phyloP scores from a whole-genome alignment of 176 grass and related monocot species.

The Zoysia pacifica region DNA sequence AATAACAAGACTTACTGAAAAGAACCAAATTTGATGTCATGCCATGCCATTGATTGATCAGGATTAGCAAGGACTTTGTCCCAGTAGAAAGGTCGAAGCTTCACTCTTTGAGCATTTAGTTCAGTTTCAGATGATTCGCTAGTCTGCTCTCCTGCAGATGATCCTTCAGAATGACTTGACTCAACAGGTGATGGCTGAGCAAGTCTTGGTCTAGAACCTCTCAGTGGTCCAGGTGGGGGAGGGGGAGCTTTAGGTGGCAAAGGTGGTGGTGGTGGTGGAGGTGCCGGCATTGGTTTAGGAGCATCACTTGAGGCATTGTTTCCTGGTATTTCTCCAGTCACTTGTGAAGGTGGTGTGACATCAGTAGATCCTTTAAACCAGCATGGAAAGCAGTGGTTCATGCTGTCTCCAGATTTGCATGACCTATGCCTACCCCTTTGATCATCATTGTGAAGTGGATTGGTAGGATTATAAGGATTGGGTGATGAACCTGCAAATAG shows the following conservation, averaged over 20 bases:
- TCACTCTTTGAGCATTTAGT: constrained; percentile 48
- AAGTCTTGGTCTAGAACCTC: constrained; percentile 34
- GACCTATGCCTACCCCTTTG: constrained; percentile 9
- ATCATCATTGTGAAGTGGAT: constrained; percentile 33
- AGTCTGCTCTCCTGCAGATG: constrained; percentile 38
- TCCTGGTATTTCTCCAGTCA: constrained; percentile 31
- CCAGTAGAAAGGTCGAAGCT: constrained; percentile 91
- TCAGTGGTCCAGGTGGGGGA: constrained; percentile 34
- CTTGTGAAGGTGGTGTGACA: constrained; percentile 1
- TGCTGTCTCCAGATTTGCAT: constrained; percentile 20
- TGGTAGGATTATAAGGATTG: not conserved
- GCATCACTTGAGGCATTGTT: constrained; percentile 28
- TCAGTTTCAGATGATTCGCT: constrained; percentile 47
- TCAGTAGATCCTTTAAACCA: constrained; percentile 38
- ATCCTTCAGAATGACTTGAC: constrained; percentile 48
- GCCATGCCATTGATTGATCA: constrained; percentile 87
- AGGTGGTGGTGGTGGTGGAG: constrained; percentile 36
- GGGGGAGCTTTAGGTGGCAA: constrained; percentile 36
- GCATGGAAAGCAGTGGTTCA: constrained; percentile 44
- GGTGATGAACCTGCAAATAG: constrained; percentile 38
- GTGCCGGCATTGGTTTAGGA: constrained; percentile 37
- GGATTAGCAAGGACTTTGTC: constrained; percentile 91
- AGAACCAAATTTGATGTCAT: constrained; percentile 90
- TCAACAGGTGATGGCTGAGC: constrained; percentile 43
- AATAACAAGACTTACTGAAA: constrained; percentile 78